phyloP scores from a whole-genome alignment of 306 rosid genomes.

The Trifolium pratense region DNA sequence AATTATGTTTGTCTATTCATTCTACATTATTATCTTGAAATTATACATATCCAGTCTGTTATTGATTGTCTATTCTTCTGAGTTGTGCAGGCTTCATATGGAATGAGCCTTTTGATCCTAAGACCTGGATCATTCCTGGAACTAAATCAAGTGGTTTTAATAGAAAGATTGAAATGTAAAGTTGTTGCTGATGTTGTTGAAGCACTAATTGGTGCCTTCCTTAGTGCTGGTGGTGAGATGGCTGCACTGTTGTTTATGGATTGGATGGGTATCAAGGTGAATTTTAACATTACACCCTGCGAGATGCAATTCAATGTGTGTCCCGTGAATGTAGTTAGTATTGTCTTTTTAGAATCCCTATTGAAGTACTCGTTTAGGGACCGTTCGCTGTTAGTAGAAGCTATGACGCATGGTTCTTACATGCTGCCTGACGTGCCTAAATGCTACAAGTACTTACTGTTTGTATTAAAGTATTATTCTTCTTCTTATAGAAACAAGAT shows the following conservation, averaged over 20 bases:
- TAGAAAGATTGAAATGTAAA: slow-evolving; percentile 62
- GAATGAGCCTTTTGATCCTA: slow-evolving; percentile 64
- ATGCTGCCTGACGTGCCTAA: slow-evolving; percentile 83
- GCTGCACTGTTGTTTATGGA: slow-evolving; percentile 71
- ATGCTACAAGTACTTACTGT: slow-evolving; percentile 76
- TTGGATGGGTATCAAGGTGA: slow-evolving; percentile 74
- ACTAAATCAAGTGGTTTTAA: no score
- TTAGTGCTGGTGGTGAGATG: slow-evolving; percentile 73
- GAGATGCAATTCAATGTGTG: slow-evolving; percentile 48
- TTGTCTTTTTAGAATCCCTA: slow-evolving; percentile 53
- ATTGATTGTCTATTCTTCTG: slow-evolving; percentile 28
- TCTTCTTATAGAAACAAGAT: no score
- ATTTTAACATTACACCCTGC: slow-evolving; percentile 48
- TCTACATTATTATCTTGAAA: slow-evolving; percentile 4
- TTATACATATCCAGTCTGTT: not conserved
- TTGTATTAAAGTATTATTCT: no score
- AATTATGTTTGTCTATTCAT: not conserved
- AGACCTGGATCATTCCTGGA: slow-evolving; percentile 67
- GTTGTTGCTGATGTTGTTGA: slow-evolving; percentile 85
- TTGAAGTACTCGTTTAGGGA: slow-evolving; percentile 72
- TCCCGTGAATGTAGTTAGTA: slow-evolving; percentile 54
- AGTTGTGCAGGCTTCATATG: slow-evolving; percentile 71
- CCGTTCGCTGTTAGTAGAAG: slow-evolving; percentile 70
- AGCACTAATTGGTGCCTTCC: slow-evolving; percentile 89
- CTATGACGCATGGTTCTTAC: slow-evolving; percentile 89